Evolutionary conservation across 2,329 filamentous ascomycete species (phyloP), one percentile per base, ranked within the genome.

Genomic region (Fusarium palustre): DNA sequence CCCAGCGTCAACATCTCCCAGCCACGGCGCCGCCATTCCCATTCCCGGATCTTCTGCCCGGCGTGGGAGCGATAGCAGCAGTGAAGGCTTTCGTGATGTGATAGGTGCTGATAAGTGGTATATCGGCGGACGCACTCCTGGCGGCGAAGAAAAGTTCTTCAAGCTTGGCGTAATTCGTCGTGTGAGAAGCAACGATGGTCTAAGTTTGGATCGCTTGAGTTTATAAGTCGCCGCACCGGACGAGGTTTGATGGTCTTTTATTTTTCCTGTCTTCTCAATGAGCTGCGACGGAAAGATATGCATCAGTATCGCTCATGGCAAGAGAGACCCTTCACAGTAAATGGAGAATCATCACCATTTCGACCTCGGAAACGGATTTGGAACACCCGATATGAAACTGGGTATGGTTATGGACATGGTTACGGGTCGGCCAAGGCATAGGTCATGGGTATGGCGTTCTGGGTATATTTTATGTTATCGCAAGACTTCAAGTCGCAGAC

Each of bases 81-180:
- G 86, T 55, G 92, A 94, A 74, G 92, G 91, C 3, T 94, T 94
- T 77, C 83, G 91, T 54, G 91, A 94, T 65, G 90, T 89, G 36
- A 79, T 89, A 49, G 91, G 90, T 3, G 86, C 87, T 2, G 92
- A 94, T 69, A 93, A 92, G 80, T 93, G 91, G 90, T 94, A 94
- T 75, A 92, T 94, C 56, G 92, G 92, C 24, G 92, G 92, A 9
- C 83, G 91, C 75, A 94, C 91, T 30, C 91, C 91, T 2, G 85
- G 81, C 2, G 92, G 92, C n/a, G 92, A 94, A 75, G 92, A 94
- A 77, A 87, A 88, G 74, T 94, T 93, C 81, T 94, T 94, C 79
- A 93, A 93, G 81, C 81, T 94, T 45, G 91, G 91, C 43, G 91
- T 94, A 69, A 88, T 94, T 49, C 87, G 89, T 76, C 82, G 91